Percentiles rank a stretch among this genome's conserved stretches.
Evolutionary conservation across 2,329 filamentous ascomycete genomes (phyloP).

Genomic region (Pleurostoma richardsiae): DNA sequence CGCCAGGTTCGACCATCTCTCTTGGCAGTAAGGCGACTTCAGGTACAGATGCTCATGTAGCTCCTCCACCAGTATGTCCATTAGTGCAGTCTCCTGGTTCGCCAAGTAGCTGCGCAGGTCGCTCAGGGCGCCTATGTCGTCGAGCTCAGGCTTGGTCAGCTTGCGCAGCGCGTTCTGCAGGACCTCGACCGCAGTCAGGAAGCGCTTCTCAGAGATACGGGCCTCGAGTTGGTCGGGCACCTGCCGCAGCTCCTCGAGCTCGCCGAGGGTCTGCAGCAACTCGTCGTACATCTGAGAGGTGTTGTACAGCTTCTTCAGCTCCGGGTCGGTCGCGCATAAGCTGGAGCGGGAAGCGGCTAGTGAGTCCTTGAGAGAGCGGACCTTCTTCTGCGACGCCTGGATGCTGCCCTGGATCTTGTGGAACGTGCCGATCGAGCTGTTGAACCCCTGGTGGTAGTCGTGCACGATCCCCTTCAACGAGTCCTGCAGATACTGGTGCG

Average conservation of each 20-base stretch:
- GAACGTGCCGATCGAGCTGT: slow-evolving; percentile 97
- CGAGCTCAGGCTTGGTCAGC: slow-evolving; percentile 81
- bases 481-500: slow-evolving; percentile 83
- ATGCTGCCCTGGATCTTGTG: slow-evolving; percentile 97
- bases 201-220: slow-evolving; percentile 92
- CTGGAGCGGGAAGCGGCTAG: slow-evolving; percentile 74
- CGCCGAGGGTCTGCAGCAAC: slow-evolving; percentile 75
- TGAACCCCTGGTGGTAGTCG: slow-evolving; percentile 98
- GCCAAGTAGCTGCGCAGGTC: slow-evolving; percentile 84
- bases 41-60: slow-evolving; percentile 95
- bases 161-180: slow-evolving; percentile 81
- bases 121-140: slow-evolving; percentile 81
- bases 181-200: slow-evolving; percentile 86
- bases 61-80: slow-evolving; percentile 95
- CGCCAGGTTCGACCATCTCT: slow-evolving; percentile 83
- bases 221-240: slow-evolving; percentile 92
- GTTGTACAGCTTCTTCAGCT: slow-evolving; percentile 83
- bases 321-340: slow-evolving; percentile 80
- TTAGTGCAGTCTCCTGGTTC: slow-evolving; percentile 87
- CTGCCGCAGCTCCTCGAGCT: slow-evolving; percentile 81
- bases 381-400: slow-evolving; percentile 78
- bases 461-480: slow-evolving; percentile 94
- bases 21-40: slow-evolving; percentile 95
- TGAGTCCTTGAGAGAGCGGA: slow-evolving; percentile 79
- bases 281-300: slow-evolving; percentile 88